These are phyloP conservation scores for Paramyrothecium sp. DNA, from an alignment of 2,329 filamentous ascomycete genomes.

Conservation along the genomic window DNA sequence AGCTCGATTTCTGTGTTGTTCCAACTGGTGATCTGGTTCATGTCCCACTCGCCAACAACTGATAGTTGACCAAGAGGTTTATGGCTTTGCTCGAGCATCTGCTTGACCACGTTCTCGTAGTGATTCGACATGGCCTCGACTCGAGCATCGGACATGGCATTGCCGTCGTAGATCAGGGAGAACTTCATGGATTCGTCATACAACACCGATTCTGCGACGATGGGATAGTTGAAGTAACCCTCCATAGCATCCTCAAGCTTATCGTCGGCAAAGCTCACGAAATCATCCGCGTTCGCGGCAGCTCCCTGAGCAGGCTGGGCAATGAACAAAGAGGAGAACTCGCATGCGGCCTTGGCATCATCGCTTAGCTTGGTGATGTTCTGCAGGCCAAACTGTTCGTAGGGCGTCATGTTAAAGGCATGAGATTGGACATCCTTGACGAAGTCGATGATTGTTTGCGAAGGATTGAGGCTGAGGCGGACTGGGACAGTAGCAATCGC, in stretches of 20 bases:
- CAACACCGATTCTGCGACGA: background rate
- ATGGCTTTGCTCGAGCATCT: background rate
- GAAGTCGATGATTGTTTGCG: background rate
- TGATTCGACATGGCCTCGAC: background rate
- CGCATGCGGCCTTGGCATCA: background rate
- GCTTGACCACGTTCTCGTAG: background rate
- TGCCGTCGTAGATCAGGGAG: background rate
- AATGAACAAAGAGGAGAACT: background rate
- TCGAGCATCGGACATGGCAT: background rate
- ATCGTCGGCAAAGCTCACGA: background rate
- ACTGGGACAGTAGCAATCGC: background rate
- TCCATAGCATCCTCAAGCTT: background rate
- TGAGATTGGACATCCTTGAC: slow-evolving; percentile 8
- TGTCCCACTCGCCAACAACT: background rate
- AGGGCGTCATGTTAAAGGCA: slow-evolving; percentile 12
- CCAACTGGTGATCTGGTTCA: background rate
- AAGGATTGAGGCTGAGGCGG: background rate
- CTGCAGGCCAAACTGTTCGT: slow-evolving; percentile 15
- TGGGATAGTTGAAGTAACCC: background rate
- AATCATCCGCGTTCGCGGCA: no score
- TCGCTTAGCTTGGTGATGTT: slow-evolving; percentile 2
- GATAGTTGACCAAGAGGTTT: background rate
- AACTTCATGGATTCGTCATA: background rate
- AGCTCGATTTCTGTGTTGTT: background rate
- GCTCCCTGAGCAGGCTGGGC: background rate